Base-by-base conservation (phyloP, 2,329 filamentous ascomycete species). In the Botrytis paeoniae region DNA sequence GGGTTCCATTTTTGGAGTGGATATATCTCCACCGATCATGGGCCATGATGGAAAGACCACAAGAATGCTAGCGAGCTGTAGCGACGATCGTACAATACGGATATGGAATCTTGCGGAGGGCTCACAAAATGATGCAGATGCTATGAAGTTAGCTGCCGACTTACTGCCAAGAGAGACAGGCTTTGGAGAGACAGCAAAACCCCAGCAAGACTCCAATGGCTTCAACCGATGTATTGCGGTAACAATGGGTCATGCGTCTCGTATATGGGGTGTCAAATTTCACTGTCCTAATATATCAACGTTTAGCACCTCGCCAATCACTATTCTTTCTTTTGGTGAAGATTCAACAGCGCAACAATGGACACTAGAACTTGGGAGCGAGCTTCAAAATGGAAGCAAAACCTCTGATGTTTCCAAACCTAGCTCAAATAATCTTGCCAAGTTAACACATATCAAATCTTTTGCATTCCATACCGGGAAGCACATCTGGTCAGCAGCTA, bases 1-100 rank as follows among this genome's bases (percentile, higher is more conserved):
- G 79, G 96, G 96, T 0, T 98, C 95, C 0, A 92, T 99, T 41
- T 99, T 98, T 77, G 95, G 94, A 1, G 92, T 99, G 3, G 87
- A 90, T 45, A 92, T 98, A 51, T 97, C 94, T 0, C 83, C 87
- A 1, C 80, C 83, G 76, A 81, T 91, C 32, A 74, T 75, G 10
- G 76, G 82, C 35, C 75, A 80, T 2, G 81, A 83, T 22, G 84
- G 83, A 0, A 80, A 79, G 10, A 80, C 80, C 32, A 83, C 84
- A 39, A 86, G 92, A 69, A 81, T 97, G n/a, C 85, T 99, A 48
- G 93, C 92, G 22, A 98, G 93, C 78, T 99, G 96, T 81, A 98
- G 95, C 79, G 96, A 99, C 80, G 96, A 99, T 82, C 88, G 96
- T 69, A 97, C 94, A 0, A 89, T 99, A 35, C 87, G 93, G 22